Conservation (phyloP, 495 filamentous ascomycete genomes). For the Apodospora peruviana region DNA sequence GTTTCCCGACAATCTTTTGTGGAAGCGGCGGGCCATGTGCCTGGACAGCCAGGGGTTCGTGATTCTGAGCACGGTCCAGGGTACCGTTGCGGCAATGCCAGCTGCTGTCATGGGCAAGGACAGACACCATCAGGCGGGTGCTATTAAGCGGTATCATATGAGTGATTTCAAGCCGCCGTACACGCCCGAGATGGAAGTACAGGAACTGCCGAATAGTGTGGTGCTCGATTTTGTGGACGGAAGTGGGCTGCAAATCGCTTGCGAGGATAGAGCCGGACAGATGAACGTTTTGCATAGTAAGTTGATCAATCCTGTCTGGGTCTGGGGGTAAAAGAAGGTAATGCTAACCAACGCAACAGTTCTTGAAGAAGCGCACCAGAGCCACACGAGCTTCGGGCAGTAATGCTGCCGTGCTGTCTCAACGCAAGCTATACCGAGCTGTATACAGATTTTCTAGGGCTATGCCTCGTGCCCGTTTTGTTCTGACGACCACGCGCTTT, state of each 20-base stretch:
- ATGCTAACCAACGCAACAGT: constrained; percentile 24
- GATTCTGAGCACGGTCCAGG: constrained; percentile 56
- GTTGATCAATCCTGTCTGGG: constrained; percentile 17
- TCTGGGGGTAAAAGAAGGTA: background rate
- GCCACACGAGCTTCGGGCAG: constrained; percentile 32
- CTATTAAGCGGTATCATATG: constrained; percentile 70
- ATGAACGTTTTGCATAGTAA: constrained; percentile 60
- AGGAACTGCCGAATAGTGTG: constrained; percentile 85
- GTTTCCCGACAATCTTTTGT: constrained; percentile 86
- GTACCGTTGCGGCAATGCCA: constrained; percentile 27
- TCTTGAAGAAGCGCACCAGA: constrained; percentile 44
- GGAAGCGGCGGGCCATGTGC: constrained; percentile 81
- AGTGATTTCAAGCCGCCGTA: constrained; percentile 73
- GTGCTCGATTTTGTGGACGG: constrained; percentile 78
- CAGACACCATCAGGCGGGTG: constrained; percentile 33
- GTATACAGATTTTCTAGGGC: too few species aligned
- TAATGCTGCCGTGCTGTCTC: too few species aligned
- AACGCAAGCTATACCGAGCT: too few species aligned
- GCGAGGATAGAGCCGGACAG: constrained; percentile 72
- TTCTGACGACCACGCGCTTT: too few species aligned
- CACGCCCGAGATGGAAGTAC: constrained; percentile 77
- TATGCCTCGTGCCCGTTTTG: too few species aligned
- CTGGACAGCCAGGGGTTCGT: constrained; percentile 74
- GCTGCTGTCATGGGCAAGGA: constrained; percentile 37
- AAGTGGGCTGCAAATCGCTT: constrained; percentile 79